Percentiles rank a stretch among this genome's conserved stretches.
These are phyloP conservation scores for Hypoxylon cercidicola DNA, from an alignment of 495 filamentous ascomycete species.

Conservation along the genomic window DNA sequence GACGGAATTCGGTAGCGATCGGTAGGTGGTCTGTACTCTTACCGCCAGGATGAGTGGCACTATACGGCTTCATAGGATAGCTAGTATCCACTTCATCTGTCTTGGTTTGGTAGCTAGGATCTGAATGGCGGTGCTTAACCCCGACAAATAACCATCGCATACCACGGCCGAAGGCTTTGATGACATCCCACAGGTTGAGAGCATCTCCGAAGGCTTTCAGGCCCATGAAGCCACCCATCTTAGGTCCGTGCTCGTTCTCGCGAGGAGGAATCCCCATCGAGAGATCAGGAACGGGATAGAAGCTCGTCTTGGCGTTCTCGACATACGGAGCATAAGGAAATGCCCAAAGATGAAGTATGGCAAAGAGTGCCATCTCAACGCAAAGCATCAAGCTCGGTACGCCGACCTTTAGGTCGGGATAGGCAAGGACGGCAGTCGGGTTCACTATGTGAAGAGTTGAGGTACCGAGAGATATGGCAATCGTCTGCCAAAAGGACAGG, in stretches of 20 bases:
- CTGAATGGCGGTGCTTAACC: conserved; percentile 60
- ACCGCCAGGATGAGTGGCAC: conserved; percentile 28
- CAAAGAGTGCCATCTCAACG: conserved; percentile 89
- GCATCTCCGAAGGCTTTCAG: conserved; percentile 73
- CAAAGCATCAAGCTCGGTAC: conserved; percentile 83
- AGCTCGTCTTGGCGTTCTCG: conserved; percentile 49
- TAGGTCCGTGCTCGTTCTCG: conserved; percentile 62
- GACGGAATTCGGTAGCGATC: conserved; percentile 56
- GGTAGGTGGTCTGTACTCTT: conserved; percentile 53
- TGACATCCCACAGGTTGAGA: conserved; percentile 84
- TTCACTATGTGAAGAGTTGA: conserved; percentile 70
- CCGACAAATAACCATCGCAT: conserved; percentile 86
- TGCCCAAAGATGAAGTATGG: conserved; percentile 81
- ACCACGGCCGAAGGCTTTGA: conserved; percentile 80
- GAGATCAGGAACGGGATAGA: conserved; percentile 49
- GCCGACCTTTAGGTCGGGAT: conserved; percentile 81
- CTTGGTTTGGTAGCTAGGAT: conserved; percentile 55
- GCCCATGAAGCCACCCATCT: conserved; percentile 72
- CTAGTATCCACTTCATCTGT: conserved; percentile 46
- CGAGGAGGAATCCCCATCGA: conserved; percentile 46
- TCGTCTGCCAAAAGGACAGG: conserved; percentile 91
- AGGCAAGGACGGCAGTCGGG: conserved; percentile 67
- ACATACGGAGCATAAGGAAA: conserved; percentile 80
- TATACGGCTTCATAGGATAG: conserved; percentile 43
- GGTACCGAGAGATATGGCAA: conserved; percentile 75